Percentiles rank a stretch among this genome's conserved stretches.
Conservation (phyloP, 164 flowering plant species). For the Annona squamosa region DNA sequence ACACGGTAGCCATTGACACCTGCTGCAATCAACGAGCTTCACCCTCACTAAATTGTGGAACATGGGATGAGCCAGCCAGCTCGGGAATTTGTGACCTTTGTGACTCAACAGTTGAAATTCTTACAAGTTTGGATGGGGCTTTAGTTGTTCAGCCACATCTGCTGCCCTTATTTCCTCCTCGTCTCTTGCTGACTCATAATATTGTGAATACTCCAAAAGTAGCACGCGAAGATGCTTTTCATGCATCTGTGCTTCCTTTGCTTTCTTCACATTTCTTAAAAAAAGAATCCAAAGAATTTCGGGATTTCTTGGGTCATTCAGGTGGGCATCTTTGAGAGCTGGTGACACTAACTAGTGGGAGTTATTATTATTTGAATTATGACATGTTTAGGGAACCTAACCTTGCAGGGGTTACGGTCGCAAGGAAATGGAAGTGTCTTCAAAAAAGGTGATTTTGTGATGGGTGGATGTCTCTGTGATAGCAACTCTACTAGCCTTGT, state of each 20-base stretch:
- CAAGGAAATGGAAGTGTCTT: too few relatives aligned
- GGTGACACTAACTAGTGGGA: background rate
- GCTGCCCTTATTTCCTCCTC: background rate
- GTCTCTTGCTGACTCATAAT: too few relatives aligned
- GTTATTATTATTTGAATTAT: too few relatives aligned
- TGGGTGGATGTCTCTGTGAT: too few relatives aligned
- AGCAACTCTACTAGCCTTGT: too few relatives aligned
- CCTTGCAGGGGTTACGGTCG: too few relatives aligned
- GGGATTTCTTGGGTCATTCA: background rate
- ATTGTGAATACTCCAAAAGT: background rate
- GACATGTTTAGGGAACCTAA: too few relatives aligned
- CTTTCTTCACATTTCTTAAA: background rate
- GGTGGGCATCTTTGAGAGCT: background rate
- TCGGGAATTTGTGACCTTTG: slow-evolving; percentile 1
- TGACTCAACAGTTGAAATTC: background rate
- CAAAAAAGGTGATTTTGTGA: too few relatives aligned
- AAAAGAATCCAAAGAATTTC: background rate
- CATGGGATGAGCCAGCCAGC: background rate
- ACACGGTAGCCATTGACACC: background rate
- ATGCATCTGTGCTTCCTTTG: slow-evolving; percentile 1
- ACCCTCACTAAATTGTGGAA: background rate
- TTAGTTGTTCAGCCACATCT: background rate
- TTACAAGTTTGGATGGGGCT: background rate
- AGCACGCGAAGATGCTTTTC: background rate
- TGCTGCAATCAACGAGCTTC: background rate